Conservation (phyloP, 164 flowering plant genomes). For the Amborella trichopoda region DNA sequence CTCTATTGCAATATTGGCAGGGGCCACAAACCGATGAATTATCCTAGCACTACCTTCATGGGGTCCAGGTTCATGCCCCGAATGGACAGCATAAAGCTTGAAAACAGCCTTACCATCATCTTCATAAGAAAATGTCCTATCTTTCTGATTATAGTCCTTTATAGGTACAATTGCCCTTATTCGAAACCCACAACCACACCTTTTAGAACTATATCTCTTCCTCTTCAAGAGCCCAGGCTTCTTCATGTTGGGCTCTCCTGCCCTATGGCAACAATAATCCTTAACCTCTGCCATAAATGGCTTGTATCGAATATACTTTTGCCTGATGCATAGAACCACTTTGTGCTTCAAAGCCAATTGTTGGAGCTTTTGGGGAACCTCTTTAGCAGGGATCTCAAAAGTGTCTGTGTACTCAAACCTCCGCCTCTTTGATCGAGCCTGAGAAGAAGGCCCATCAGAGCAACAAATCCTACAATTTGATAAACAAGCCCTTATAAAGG, state of each 20-base stretch:
- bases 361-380: conserved; percentile 49
- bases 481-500: conserved; percentile 25
- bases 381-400: conserved; percentile 75
- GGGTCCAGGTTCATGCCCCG: conserved; percentile 85
- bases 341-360: conserved; percentile 70
- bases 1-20: conserved; percentile 3
- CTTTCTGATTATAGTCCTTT: conserved; percentile 70
- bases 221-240: conserved; percentile 54
- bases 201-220: conserved; percentile 64
- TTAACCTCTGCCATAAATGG: conserved; percentile 91
- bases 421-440: conserved; percentile 29
- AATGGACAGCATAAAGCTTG: conserved; percentile 78
- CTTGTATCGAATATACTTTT: conserved; percentile 76
- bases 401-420: conserved; percentile 79
- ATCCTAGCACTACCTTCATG: conserved; percentile 85
- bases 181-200: conserved; percentile 80
- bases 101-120: conserved; percentile 77
- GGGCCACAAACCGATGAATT: conserved; percentile 74
- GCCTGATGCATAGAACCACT: conserved; percentile 75
- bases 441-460: conserved; percentile 29
- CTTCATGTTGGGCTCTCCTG: conserved; percentile 69
- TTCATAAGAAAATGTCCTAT: conserved; percentile 68
- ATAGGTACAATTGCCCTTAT: conserved; percentile 81
- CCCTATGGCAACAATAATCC: conserved; percentile 82
- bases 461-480: not conserved